phyloP scores from a whole-genome alignment of 352 stramenopile species.

The Nothophytophthora sp. region DNA sequence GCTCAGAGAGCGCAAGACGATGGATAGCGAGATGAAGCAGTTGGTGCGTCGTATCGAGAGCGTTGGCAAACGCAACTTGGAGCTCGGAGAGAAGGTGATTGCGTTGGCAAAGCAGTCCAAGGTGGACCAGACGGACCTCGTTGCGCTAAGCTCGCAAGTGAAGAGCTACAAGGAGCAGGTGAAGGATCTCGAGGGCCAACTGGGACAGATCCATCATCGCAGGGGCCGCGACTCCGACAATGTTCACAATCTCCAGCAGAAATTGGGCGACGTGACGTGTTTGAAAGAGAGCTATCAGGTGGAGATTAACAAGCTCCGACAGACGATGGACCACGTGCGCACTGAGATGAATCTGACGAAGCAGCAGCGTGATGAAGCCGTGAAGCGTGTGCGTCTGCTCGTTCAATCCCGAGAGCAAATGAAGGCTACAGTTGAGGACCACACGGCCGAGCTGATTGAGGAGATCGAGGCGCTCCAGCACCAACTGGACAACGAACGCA shows the following conservation, averaged over 20 bases:
- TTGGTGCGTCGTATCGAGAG: constrained; percentile 59
- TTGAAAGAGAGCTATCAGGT: constrained; percentile 60
- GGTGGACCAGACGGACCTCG: constrained; percentile 55
- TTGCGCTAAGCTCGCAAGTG: constrained; percentile 62
- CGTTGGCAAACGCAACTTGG: constrained; percentile 47
- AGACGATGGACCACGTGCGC: constrained; percentile 37
- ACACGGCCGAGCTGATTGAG: constrained; percentile 63
- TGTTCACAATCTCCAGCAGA: constrained; percentile 38
- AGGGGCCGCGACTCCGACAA: constrained; percentile 28
- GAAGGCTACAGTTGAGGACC: constrained; percentile 57
- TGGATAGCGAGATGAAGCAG: constrained; percentile 52
- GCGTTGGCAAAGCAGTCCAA: constrained; percentile 56
- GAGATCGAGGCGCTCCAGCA: constrained; percentile 71
- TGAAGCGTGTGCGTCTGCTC: constrained; percentile 55
- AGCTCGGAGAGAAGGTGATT: constrained; percentile 67
- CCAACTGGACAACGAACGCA: constrained; percentile 66
- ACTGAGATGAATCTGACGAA: constrained; percentile 46
- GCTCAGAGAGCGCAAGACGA: constrained; percentile 52
- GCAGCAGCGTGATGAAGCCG: constrained; percentile 58
- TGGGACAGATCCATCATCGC: constrained; percentile 26
- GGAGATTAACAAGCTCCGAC: constrained; percentile 45
- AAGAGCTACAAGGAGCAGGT: constrained; percentile 66
- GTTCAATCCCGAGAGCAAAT: constrained; percentile 68
- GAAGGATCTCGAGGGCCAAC: constrained; percentile 40
- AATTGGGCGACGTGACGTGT: constrained; percentile 39